Evolutionary conservation across 305 asterid species (phyloP).

Genomic region (Fraxinus floribunda): DNA sequence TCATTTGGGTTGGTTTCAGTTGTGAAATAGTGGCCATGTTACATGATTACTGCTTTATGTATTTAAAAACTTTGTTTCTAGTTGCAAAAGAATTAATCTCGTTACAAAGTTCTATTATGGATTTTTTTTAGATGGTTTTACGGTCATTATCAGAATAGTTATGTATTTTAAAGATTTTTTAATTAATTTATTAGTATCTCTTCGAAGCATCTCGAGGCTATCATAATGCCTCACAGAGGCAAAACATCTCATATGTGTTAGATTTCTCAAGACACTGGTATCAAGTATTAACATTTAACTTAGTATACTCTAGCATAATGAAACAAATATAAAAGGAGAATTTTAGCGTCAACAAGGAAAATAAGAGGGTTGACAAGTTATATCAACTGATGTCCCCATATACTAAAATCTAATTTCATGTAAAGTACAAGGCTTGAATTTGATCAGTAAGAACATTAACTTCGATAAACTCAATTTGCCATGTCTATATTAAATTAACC

Average conservation of each 20-base stretch:
- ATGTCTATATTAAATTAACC: background rate
- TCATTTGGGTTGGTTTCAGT: background rate
- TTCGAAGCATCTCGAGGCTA: background rate
- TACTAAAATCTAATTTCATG: background rate
- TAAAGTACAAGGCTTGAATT: background rate
- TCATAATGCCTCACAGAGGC: background rate
- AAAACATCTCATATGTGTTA: background rate
- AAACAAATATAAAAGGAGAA: background rate
- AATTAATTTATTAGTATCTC: background rate
- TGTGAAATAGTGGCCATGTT: background rate
- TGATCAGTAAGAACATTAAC: background rate
- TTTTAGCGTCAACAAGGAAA: background rate
- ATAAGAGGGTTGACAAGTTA: background rate
- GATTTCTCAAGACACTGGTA: background rate
- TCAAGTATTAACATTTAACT: background rate
- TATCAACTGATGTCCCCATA: background rate
- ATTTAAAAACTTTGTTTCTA: background rate
- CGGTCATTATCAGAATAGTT: background rate
- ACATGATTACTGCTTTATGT: background rate
- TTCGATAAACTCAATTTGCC: background rate
- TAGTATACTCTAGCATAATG: background rate
- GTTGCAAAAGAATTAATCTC: background rate
- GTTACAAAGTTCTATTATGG: background rate
- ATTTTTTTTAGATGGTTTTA: background rate
- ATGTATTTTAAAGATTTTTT: background rate